Conservation (phyloP, 2,329 filamentous ascomycete species). For the Cytospora schulzeri region DNA sequence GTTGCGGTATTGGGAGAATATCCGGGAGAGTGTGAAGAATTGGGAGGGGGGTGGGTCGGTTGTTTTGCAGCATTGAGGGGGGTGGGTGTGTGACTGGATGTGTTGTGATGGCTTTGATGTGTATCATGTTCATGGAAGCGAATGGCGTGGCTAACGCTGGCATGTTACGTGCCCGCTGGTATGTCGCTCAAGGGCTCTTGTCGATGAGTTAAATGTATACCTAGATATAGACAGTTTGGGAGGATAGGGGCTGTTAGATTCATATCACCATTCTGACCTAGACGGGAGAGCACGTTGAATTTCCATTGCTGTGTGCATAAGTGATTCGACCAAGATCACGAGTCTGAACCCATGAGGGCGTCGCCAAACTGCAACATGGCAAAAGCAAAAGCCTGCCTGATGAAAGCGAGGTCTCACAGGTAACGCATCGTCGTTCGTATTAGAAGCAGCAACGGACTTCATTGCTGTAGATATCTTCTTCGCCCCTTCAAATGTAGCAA, state of each 20-base stretch:
- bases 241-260: background rate
- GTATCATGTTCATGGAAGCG: background rate
- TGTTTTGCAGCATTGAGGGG: slow-evolving; percentile 52
- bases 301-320: too few relatives aligned
- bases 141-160: background rate
- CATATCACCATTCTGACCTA: background rate
- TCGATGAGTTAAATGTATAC: background rate
- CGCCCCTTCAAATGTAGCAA: too few relatives aligned
- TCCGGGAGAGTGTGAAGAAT: slow-evolving; percentile 74
- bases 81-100: background rate
- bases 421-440: too few relatives aligned
- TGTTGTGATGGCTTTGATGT: background rate
- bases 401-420: too few relatives aligned
- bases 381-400: too few relatives aligned
- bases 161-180: background rate
- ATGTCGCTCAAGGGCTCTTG: background rate
- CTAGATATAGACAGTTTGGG: background rate
- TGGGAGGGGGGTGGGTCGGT: slow-evolving; percentile 79
- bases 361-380: too few relatives aligned
- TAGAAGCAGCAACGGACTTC: too few relatives aligned
- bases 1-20: slow-evolving; percentile 88
- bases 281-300: too few relatives aligned
- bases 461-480: too few relatives aligned
- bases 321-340: too few relatives aligned
- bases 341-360: too few relatives aligned